Conservation (phyloP, 208 protist genomes). For the Wallacemonas sp. region DNA sequence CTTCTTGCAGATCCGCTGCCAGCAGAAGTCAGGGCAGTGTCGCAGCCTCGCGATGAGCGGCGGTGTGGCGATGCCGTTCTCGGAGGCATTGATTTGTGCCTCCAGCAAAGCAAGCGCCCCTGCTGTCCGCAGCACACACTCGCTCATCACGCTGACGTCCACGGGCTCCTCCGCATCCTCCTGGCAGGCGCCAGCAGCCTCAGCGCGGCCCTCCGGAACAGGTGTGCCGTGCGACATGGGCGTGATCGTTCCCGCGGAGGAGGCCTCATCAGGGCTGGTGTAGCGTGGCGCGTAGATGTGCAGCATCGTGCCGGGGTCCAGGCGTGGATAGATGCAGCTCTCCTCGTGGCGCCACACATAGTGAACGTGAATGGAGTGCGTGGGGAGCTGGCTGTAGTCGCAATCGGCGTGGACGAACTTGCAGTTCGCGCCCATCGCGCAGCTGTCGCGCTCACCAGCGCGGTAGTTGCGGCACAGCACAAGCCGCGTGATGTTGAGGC, state of each 20-base stretch:
- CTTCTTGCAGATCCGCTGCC: conserved; percentile 35
- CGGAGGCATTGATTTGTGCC: too few species aligned
- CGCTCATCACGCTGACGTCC: conserved; percentile 1
- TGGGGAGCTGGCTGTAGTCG: conserved; percentile 42
- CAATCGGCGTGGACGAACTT: conserved; percentile 84
- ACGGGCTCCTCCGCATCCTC: background rate
- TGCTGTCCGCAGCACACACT: conserved; percentile 1
- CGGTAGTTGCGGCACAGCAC: conserved; percentile 80
- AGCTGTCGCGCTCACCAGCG: conserved; percentile 42
- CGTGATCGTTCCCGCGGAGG: conserved; percentile 2
- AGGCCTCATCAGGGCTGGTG: background rate
- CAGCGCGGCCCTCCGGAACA: conserved; percentile 14
- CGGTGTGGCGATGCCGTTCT: background rate
- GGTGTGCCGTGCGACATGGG: background rate
- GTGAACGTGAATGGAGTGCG: conserved; percentile 79
- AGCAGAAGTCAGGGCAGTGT: conserved; percentile 41
- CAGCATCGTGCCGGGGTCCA: conserved; percentile 26
- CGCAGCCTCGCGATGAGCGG: conserved; percentile 16
- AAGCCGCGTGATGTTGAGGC: conserved; percentile 84
- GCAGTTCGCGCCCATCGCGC: conserved; percentile 61
- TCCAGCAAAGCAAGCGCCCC: background rate
- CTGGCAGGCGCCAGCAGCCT: too few species aligned
- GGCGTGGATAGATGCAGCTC: conserved; percentile 68
- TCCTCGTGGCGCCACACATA: conserved; percentile 73
- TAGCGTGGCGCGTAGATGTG: background rate